Base-by-base conservation (phyloP, 805 yeast species). In the Zygotorulaspora florentina region DNA sequence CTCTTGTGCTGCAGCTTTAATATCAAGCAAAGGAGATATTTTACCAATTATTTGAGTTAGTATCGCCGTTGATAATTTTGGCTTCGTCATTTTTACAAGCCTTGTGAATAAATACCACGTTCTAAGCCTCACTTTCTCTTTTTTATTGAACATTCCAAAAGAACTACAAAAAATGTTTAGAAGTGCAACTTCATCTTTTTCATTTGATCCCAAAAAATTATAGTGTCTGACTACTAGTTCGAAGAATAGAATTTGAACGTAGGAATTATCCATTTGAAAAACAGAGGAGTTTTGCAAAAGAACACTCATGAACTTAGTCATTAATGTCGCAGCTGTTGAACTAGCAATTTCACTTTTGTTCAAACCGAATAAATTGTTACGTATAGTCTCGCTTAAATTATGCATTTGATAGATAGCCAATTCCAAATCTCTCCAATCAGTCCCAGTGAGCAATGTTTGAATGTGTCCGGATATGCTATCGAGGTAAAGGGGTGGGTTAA, bases 61-160 rank as follows among this genome's bases (percentile, higher is more conserved):
- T 46, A 71, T 66, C 45, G 54, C 65, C 38, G 71, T 75, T 26
- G 81, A 75, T 34, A 81, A 67, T 40, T 76, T 69, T 30, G 89
- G 88, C 59, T 81, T 84, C 1, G 91, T 83, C 39, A 84, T 70
- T 61, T 85, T 87, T 50, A 89, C 75, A 58, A 90, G 86, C 62
- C 95, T 77, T 58, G 83, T 83, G 56, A 91, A 87, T 52, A 90
- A 71, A 63, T 87, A 91, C 96, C 98, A 93, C 35, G 95, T 76
- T 63, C 97, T 81, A 45, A 80, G 73, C 57, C 89, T 81, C 3
- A 90, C 96, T 50, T 80, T 84, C 47, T 77, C 84, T 53, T 76
- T 73, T 4, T 74, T 71, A 66, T 84, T 87, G 64, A 87, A 89
- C 50, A 91, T 77, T 12, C 97, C 98, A 55, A 83, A 75, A 29